These are phyloP conservation scores for Obelidium mucronatum DNA, from an alignment of 192 early-diverging fungal species.

Conservation along the genomic window DNA sequence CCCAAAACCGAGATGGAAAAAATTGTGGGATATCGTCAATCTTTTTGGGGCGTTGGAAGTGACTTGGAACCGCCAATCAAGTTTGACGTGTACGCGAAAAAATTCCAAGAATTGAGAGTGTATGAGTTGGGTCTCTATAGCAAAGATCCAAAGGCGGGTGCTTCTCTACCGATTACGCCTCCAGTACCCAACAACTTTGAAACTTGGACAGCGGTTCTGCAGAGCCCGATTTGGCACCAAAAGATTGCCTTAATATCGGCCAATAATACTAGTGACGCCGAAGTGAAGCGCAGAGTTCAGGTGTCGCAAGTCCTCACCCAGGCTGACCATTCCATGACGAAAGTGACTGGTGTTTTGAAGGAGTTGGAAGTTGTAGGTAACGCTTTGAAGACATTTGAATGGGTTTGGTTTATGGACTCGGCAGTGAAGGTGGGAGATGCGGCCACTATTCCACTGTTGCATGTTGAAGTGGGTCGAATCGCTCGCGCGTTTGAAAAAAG, in stretches of 20 bases:
- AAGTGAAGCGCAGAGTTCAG: background rate
- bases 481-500: too few species aligned
- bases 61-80: background rate
- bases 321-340: background rate
- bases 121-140: background rate
- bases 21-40: background rate
- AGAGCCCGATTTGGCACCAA: background rate
- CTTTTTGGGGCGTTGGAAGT: background rate
- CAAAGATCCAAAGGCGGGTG: background rate
- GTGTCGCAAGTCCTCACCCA: background rate
- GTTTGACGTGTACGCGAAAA: background rate
- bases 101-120: background rate
- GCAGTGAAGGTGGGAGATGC: background rate
- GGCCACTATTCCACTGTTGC: background rate
- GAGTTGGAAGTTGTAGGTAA: background rate
- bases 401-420: background rate
- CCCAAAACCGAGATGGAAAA: background rate
- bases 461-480: background rate
- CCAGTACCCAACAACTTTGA: background rate
- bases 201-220: background rate
- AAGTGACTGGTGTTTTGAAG: background rate
- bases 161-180: background rate
- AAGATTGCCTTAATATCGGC: background rate
- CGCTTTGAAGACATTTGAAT: background rate
- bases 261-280: background rate